phyloP scores from a whole-genome alignment of 106 monocot genomes.

The Phalaenopsis equestris region DNA sequence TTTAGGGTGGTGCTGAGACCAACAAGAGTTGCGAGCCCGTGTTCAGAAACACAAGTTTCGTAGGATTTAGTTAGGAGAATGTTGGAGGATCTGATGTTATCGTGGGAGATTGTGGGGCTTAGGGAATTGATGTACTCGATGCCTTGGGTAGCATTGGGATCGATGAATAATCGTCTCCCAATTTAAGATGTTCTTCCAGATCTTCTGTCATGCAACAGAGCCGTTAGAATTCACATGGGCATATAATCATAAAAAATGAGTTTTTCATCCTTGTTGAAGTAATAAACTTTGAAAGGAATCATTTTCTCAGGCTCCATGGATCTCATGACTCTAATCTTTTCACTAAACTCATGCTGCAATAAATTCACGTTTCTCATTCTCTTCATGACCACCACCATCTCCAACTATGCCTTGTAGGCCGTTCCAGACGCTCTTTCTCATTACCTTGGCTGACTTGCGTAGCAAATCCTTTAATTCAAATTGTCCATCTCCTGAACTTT shows the following conservation, averaged over 20 bases:
- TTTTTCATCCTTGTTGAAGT: slow-evolving; percentile 26
- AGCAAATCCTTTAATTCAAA: slow-evolving; percentile 23
- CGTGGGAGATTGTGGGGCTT: slow-evolving; percentile 8
- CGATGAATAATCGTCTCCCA: slow-evolving; percentile 17
- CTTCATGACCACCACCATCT: slow-evolving; percentile 24
- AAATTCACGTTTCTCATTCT: slow-evolving; percentile 17
- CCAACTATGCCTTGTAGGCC: slow-evolving; percentile 23
- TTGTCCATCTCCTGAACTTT: neutral
- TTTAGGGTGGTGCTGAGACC: neutral
- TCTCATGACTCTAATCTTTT: slow-evolving; percentile 15
- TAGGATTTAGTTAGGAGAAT: slow-evolving; percentile 12
- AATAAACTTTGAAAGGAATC: slow-evolving; percentile 15
- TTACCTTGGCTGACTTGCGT: slow-evolving; percentile 21
- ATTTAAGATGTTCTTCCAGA: slow-evolving; percentile 19
- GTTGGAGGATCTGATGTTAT: slow-evolving; percentile 25
- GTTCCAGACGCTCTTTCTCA: slow-evolving; percentile 23
- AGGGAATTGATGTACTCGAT: slow-evolving; percentile 15
- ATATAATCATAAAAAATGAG: slow-evolving; percentile 20
- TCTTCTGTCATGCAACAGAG: slow-evolving; percentile 20
- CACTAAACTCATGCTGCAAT: slow-evolving; percentile 17
- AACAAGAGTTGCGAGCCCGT: slow-evolving; percentile 11
- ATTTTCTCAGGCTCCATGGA: slow-evolving; percentile 14
- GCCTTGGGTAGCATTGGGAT: slow-evolving; percentile 10
- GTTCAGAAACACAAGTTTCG: slow-evolving; percentile 11
- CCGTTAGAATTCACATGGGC: slow-evolving; percentile 14